Evolutionary conservation across 352 stramenopile species (phyloP).

Genomic region (Globisporangium nunn): DNA sequence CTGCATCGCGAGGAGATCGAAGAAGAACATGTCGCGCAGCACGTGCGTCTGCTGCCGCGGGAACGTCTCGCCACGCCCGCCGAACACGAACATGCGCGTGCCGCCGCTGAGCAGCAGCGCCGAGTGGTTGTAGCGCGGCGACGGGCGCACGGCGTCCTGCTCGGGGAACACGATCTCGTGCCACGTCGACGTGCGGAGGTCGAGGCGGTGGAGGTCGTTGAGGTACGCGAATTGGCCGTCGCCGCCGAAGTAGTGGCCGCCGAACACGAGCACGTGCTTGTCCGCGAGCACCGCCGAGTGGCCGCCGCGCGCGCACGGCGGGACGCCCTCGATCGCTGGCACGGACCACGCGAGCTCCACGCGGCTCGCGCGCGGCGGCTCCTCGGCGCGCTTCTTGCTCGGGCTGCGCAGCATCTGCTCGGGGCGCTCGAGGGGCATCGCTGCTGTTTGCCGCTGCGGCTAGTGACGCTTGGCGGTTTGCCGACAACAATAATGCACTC

Average conservation of each 20-base stretch:
- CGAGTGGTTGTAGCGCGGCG: constrained; percentile 83
- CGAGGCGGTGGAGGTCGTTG: constrained; percentile 85
- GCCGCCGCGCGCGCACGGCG: constrained; percentile 52
- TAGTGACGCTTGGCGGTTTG: not conserved
- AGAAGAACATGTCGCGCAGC: constrained; percentile 86
- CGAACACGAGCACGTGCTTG: constrained; percentile 84
- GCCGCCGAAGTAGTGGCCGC: constrained; percentile 84
- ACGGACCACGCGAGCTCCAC: constrained; percentile 60
- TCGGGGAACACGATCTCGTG: constrained; percentile 51
- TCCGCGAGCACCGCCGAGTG: constrained; percentile 70
- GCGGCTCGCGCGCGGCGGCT: constrained; percentile 20
- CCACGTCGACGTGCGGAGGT: constrained; percentile 78
- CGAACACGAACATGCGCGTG: constrained; percentile 76
- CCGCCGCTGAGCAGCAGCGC: constrained; percentile 58
- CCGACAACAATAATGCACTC: not conserved
- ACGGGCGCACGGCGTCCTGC: constrained; percentile 36
- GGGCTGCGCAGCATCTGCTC: constrained; percentile 11
- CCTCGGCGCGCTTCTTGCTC: constrained; percentile 6
- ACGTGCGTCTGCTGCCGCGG: constrained; percentile 17
- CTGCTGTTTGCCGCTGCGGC: no score
- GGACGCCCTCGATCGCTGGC: constrained; percentile 42
- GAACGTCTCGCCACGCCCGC: constrained; percentile 35
- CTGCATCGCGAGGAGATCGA: constrained; percentile 73
- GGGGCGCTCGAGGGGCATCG: constrained; percentile 9
- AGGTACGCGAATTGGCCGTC: constrained; percentile 84